Percentiles rank a stretch among this genome's conserved stretches.
Conservation (phyloP, 2,329 filamentous ascomycete genomes). For the Botryotinia convoluta region DNA sequence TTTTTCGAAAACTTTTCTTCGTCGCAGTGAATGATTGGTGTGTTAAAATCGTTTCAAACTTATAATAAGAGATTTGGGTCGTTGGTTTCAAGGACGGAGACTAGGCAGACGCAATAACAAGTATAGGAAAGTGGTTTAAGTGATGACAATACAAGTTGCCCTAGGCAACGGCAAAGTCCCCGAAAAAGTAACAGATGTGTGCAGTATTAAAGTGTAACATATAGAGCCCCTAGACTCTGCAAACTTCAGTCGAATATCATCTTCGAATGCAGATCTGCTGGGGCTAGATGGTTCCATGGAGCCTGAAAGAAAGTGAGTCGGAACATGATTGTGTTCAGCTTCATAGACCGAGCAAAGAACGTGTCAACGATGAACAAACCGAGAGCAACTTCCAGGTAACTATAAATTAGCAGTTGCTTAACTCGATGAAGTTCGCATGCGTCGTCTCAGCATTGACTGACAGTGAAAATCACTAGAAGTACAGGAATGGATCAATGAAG, state of each 20-base stretch:
- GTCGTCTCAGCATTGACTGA: neutral
- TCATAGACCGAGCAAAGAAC: neutral
- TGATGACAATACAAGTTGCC: neutral
- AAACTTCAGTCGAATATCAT: neutral
- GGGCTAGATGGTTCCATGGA: neutral
- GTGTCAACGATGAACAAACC: neutral
- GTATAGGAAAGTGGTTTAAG: neutral
- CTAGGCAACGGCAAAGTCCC: neutral
- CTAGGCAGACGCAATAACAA: neutral
- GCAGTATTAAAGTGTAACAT: neutral
- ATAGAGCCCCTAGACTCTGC: neutral
- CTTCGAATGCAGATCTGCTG: neutral
- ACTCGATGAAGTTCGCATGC: neutral
- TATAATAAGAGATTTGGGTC: neutral
- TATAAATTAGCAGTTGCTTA: neutral
- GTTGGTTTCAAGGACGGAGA: neutral
- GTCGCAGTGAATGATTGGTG: neutral
- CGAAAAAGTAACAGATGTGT: neutral
- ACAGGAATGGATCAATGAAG: neutral
- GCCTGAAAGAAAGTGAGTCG: neutral
- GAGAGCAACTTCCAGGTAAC: no score
- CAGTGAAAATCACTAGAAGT: neutral
- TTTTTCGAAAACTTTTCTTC: neutral
- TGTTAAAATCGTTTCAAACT: neutral
- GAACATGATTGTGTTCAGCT: neutral